Conservation (phyloP, 2,329 filamentous ascomycete genomes). For the Pseudogymnoascus sp. region DNA sequence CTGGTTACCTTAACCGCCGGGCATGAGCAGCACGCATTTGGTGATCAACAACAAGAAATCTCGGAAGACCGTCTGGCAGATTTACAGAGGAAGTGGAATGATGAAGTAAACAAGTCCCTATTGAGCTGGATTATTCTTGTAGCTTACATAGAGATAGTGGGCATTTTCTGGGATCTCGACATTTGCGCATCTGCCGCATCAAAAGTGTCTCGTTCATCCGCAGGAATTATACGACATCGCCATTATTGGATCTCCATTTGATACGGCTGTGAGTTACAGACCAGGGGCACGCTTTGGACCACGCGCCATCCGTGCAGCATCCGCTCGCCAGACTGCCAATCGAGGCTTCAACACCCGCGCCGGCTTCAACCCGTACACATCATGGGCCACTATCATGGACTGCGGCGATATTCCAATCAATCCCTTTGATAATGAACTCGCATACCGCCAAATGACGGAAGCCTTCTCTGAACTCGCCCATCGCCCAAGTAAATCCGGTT, state of each 20-base stretch:
- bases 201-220: slow-evolving; percentile 61
- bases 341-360: slow-evolving; percentile 78
- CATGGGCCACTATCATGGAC: slow-evolving; percentile 73
- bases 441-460: slow-evolving; percentile 74
- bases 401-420: slow-evolving; percentile 87
- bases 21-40: background rate
- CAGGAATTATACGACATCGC: slow-evolving; percentile 60
- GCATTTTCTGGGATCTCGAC: slow-evolving; percentile 66
- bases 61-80: background rate
- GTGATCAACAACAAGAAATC: background rate
- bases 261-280: slow-evolving; percentile 64
- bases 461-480: slow-evolving; percentile 63
- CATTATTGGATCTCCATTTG: slow-evolving; percentile 65
- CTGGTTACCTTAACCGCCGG: background rate
- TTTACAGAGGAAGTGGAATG: background rate
- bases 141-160: slow-evolving; percentile 34
- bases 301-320: slow-evolving; percentile 77
- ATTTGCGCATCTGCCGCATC: slow-evolving; percentile 63
- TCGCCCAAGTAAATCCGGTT: slow-evolving; percentile 17
- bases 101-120: background rate
- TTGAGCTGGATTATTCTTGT: background rate
- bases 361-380: slow-evolving; percentile 72
- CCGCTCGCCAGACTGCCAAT: slow-evolving; percentile 69
- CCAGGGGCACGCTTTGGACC: slow-evolving; percentile 77
- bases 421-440: slow-evolving; percentile 77